Evolutionary conservation across 352 stramenopile genomes (phyloP).

Genomic region (Phytopythium vexans): DNA sequence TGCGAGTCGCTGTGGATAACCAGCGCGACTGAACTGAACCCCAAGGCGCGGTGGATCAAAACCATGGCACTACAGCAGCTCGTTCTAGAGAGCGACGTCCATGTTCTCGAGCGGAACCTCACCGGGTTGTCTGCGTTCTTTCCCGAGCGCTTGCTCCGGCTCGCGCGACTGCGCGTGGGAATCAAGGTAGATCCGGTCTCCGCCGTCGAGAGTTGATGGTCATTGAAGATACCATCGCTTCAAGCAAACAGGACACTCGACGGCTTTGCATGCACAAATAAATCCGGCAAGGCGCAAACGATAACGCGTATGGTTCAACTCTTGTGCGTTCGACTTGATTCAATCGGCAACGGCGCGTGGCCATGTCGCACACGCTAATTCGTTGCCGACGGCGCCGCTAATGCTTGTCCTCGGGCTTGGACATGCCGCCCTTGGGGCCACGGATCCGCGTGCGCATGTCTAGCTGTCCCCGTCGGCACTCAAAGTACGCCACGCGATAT

Average conservation of each 20-base stretch:
- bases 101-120: slow-evolving; percentile 10
- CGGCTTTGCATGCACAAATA: background rate
- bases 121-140: slow-evolving; percentile 12
- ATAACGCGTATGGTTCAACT: background rate
- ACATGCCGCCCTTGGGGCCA: slow-evolving; percentile 69
- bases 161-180: background rate
- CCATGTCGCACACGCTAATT: background rate
- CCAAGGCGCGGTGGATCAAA: slow-evolving; percentile 22
- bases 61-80: slow-evolving; percentile 37
- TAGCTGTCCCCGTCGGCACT: slow-evolving; percentile 80
- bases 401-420: slow-evolving; percentile 32
- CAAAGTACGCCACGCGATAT: slow-evolving; percentile 78
- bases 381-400: background rate
- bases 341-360: background rate
- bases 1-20: slow-evolving; percentile 21
- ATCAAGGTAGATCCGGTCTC: background rate
- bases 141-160: slow-evolving; percentile 5
- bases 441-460: slow-evolving; percentile 84
- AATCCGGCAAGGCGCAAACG: no score
- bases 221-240: background rate
- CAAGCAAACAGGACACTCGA: background rate
- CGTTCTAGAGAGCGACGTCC: slow-evolving; percentile 38
- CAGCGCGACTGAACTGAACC: slow-evolving; percentile 17
- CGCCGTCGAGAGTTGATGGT: background rate
- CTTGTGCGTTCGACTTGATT: background rate